These are phyloP conservation scores for Penicillium antarcticum DNA, from an alignment of 495 filamentous ascomycete species.

Conservation along the genomic window DNA sequence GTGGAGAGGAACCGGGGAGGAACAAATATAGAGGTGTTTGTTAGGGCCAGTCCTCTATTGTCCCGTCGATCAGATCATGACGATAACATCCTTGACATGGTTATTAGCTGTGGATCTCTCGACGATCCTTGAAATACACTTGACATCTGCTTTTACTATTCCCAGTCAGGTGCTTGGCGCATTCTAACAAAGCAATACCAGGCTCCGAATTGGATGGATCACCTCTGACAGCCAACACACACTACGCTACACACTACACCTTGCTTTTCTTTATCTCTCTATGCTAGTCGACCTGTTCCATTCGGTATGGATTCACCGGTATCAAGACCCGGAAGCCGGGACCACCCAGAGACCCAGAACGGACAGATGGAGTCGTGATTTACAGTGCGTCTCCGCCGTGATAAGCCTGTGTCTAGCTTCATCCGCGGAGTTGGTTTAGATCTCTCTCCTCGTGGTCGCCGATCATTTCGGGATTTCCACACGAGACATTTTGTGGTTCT, in stretches of 20 bases:
- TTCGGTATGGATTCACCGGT: too few relatives aligned
- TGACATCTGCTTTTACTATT: constrained; percentile 18
- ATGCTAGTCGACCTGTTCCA: too few relatives aligned
- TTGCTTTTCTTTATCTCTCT: neutral
- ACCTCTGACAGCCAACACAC: constrained; percentile 18
- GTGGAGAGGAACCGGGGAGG: neutral
- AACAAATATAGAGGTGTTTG: neutral
- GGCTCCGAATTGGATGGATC: constrained; percentile 17
- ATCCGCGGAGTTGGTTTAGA: neutral
- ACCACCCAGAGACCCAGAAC: too few relatives aligned
- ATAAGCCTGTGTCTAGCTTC: too few relatives aligned
- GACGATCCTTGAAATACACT: constrained; percentile 15
- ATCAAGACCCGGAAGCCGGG: too few relatives aligned
- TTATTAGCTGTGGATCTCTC: constrained; percentile 17
- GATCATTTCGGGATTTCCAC: constrained; percentile 14
- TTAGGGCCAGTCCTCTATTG: neutral
- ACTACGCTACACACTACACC: neutral
- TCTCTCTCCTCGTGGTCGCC: neutral
- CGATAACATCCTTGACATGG: constrained; percentile 18
- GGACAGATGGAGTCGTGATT: neutral
- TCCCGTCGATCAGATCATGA: constrained; percentile 9
- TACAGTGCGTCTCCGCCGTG: neutral
- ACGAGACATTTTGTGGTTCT: too few relatives aligned
- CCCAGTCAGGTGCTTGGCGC: constrained; percentile 22
- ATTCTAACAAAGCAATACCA: constrained; percentile 9